These are phyloP conservation scores for Neopestalotiopsis clavispora DNA, from an alignment of 2,329 filamentous ascomycete species.

Conservation along the genomic window DNA sequence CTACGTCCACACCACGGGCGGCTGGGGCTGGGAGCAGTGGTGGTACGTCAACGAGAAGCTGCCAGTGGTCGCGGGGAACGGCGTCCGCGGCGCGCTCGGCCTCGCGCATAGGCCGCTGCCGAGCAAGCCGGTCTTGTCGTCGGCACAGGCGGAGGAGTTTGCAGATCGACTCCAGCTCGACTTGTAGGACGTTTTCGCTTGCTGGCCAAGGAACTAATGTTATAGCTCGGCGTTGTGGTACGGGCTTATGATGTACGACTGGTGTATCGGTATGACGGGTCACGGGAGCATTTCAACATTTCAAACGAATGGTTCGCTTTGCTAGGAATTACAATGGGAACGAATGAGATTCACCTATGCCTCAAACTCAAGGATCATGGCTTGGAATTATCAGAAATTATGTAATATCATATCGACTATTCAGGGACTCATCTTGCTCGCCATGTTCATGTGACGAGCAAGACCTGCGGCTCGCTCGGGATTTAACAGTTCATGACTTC, in stretches of 20 bases:
- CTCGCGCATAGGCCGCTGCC: not conserved
- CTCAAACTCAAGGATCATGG: too few relatives aligned
- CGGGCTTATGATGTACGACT: not conserved
- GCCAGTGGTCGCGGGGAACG: not conserved
- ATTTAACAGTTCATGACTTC: too few relatives aligned
- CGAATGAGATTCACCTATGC: too few relatives aligned
- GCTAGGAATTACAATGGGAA: too few relatives aligned
- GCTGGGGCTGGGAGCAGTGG: constrained; percentile 16
- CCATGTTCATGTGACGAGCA: too few relatives aligned
- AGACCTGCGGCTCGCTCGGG: too few relatives aligned
- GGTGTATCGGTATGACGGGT: not conserved
- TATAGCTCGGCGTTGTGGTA: too few relatives aligned
- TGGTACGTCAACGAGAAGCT: constrained; percentile 9
- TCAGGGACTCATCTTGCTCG: too few relatives aligned
- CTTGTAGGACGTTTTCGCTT: not conserved
- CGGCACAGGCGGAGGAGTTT: not conserved
- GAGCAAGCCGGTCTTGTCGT: not conserved
- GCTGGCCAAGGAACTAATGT: not conserved
- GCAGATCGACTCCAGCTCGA: not conserved
- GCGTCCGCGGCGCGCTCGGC: not conserved
- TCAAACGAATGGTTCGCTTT: too few relatives aligned
- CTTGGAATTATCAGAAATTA: not conserved
- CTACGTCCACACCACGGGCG: constrained; percentile 16
- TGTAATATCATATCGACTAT: not conserved
- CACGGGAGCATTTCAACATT: not conserved